Conservation (phyloP, 2,329 filamentous ascomycete species). For the Alternaria dauci region DNA sequence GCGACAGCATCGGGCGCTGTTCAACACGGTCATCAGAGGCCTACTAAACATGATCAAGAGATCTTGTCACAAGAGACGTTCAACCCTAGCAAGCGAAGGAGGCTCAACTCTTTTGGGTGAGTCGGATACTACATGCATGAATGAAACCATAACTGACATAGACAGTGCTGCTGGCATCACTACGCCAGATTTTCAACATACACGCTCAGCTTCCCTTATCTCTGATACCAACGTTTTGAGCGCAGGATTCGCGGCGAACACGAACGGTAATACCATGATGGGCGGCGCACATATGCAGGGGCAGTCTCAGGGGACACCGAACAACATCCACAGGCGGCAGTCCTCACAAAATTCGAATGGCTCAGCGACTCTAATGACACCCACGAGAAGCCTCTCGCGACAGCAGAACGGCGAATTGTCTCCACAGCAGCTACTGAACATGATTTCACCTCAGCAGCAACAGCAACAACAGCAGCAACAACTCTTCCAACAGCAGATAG, state of each 20-base stretch:
- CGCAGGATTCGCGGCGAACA: neutral
- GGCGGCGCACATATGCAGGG: neutral
- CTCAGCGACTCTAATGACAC: neutral
- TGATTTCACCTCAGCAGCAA: neutral
- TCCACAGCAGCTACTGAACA: neutral
- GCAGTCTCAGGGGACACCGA: neutral
- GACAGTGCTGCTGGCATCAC: neutral
- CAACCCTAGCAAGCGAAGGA: slow-evolving; percentile 3
- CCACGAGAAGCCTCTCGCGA: neutral
- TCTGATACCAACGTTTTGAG: neutral
- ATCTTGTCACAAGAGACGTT: neutral
- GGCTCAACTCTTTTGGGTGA: neutral
- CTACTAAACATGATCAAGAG: neutral
- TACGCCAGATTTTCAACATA: neutral
- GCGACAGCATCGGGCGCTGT: neutral
- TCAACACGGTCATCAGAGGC: neutral
- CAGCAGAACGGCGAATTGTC: neutral
- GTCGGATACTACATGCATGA: neutral
- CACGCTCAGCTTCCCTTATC: neutral
- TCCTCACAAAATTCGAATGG: neutral
- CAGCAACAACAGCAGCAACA: neutral
- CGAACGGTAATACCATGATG: neutral
- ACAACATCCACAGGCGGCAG: neutral
- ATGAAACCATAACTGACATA: neutral
- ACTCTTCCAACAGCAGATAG: neutral